Evolutionary conservation across 2,329 filamentous ascomycete species (phyloP).

Genomic region (Alternaria ethzedia): DNA sequence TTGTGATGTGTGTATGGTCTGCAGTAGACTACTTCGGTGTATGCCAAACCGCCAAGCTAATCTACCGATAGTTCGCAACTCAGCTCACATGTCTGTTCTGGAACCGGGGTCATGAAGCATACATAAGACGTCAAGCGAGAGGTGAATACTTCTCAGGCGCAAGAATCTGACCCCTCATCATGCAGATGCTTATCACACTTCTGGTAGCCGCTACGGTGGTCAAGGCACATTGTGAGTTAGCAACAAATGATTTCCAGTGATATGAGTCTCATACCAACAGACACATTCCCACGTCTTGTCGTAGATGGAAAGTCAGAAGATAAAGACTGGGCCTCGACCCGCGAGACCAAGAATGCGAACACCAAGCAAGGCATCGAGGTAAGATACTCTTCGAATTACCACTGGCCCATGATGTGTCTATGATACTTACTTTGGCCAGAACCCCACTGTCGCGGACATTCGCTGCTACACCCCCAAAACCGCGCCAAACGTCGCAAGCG

Average conservation of each 20-base stretch:
- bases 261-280: neutral
- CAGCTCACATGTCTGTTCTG: neutral
- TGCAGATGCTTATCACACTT: neutral
- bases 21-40: neutral
- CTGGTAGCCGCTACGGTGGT: neutral
- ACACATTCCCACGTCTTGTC: neutral
- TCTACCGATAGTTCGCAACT: neutral
- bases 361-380: constrained; percentile 37
- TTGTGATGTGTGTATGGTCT: neutral
- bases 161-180: neutral
- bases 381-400: neutral
- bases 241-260: neutral
- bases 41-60: neutral
- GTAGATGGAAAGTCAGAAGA: constrained; percentile 21
- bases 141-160: neutral
- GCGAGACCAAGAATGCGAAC: constrained; percentile 30
- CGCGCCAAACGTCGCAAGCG: constrained; percentile 26
- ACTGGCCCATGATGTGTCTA: neutral
- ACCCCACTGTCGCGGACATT: constrained; percentile 34
- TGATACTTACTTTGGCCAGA: constrained; percentile 10
- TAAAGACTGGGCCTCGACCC: constrained; percentile 35
- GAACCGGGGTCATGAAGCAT: neutral
- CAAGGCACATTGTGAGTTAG: neutral
- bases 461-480: constrained; percentile 34
- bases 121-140: neutral